A percentile compares a stretch with the other conserved stretches of the same genome.
Evolutionary conservation across 352 stramenopile genomes (phyloP).

Genomic region (Phytopythium litorale): DNA sequence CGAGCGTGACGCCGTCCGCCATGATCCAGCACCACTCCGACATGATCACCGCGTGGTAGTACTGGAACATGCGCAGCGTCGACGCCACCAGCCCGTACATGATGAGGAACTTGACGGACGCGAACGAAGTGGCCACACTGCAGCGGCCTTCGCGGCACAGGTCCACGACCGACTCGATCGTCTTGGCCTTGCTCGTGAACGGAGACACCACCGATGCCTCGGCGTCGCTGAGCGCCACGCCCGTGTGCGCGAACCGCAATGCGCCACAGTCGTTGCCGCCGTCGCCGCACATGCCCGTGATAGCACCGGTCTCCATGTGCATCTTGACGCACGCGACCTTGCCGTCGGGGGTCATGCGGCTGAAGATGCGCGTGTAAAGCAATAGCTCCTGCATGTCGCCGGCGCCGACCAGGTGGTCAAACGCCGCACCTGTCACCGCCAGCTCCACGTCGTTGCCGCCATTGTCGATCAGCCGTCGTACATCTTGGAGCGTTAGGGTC

Average conservation of each 20-base stretch:
- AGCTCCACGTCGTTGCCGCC: slow-evolving; percentile 24
- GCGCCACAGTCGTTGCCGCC: slow-evolving; percentile 81
- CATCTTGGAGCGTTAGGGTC: slow-evolving; percentile 23
- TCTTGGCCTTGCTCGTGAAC: slow-evolving; percentile 82
- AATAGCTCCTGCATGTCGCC: slow-evolving; percentile 32
- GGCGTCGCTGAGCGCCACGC: slow-evolving; percentile 67
- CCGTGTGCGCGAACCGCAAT: slow-evolving; percentile 71
- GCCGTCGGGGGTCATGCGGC: slow-evolving; percentile 37
- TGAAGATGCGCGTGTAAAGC: slow-evolving; percentile 40
- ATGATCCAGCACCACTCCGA: slow-evolving; percentile 74
- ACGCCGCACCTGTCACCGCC: slow-evolving; percentile 36
- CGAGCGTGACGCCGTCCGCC: slow-evolving; percentile 54
- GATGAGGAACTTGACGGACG: slow-evolving; percentile 85
- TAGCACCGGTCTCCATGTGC: slow-evolving; percentile 33
- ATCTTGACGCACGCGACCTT: slow-evolving; percentile 38
- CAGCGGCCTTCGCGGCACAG: slow-evolving; percentile 85
- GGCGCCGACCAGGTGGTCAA: slow-evolving; percentile 29
- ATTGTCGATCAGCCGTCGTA: slow-evolving; percentile 26
- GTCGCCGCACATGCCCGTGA: slow-evolving; percentile 53
- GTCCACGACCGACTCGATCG: slow-evolving; percentile 75
- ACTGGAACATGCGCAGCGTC: slow-evolving; percentile 60
- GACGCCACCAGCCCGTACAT: slow-evolving; percentile 83
- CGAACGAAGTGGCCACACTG: slow-evolving; percentile 81
- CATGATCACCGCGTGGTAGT: slow-evolving; percentile 69
- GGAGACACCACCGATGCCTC: slow-evolving; percentile 74